Evolutionary conservation across 257 asterid species (phyloP).

Genomic region (Lithospermum erythrorhizon): DNA sequence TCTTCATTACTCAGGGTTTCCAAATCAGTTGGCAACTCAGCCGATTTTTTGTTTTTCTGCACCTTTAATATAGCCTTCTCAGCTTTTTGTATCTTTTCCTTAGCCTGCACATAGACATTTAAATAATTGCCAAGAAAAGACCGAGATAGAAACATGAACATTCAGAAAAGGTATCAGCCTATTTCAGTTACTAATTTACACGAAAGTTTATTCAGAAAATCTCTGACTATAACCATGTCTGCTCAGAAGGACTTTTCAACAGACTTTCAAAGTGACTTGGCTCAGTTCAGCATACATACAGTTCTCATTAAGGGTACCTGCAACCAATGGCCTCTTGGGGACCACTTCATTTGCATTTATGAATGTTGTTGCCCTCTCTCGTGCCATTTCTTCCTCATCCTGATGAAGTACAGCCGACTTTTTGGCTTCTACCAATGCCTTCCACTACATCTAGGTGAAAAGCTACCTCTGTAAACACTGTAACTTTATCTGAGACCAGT

Average conservation of each 20-base stretch:
- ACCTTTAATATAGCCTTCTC: conserved; percentile 54
- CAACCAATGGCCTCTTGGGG: conserved; percentile 51
- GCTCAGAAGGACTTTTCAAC: too few relatives aligned
- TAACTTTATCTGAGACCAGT: conserved; percentile 75
- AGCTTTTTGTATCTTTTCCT: conserved; percentile 51
- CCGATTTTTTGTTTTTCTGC: conserved; percentile 50
- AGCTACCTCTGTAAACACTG: conserved; percentile 77
- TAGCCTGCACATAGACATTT: conserved; percentile 45
- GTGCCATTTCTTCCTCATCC: conserved; percentile 81
- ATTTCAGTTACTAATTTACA: conserved; percentile 36
- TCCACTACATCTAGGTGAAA: conserved; percentile 52
- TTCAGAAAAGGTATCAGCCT: neutral
- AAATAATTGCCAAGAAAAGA: conserved; percentile 8
- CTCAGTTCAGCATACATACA: too few relatives aligned
- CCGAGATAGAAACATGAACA: neutral
- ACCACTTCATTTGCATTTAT: conserved; percentile 24
- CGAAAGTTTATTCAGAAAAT: too few relatives aligned
- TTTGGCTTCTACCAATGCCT: conserved; percentile 57
- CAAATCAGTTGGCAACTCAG: conserved; percentile 60
- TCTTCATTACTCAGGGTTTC: conserved; percentile 82
- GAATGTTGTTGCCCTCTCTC: conserved; percentile 37
- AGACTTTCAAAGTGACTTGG: too few relatives aligned
- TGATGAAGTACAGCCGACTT: conserved; percentile 35
- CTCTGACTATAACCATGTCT: too few relatives aligned
- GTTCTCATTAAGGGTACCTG: conserved; percentile 95